Evolutionary conservation across 495 filamentous ascomycete genomes (phyloP), one percentile per base, ranked within the genome.

Genomic region (Filosporella fistucella): DNA sequence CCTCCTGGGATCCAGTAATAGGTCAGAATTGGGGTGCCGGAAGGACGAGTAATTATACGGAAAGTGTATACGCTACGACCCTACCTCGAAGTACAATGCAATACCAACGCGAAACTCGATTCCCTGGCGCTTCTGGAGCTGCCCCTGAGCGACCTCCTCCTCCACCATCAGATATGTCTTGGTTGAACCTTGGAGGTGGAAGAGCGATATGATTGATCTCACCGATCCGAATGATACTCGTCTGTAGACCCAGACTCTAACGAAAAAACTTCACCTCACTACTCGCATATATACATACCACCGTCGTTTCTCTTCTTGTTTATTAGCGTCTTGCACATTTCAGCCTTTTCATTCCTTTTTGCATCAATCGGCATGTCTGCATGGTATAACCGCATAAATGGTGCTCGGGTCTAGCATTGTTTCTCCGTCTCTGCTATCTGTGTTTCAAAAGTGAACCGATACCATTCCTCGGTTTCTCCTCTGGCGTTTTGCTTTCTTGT

Each of bases 111-210:
- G 20, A 34, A 70, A 26, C 26, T 3, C n/a, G 9, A 9, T 38
- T 38, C 35, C 35, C 18, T 16, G 35, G 16, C 35, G 35, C 35
- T 21, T 38, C 35, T 3, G 35, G 17, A 22, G 23, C 18, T 61
- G 68, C 66, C 67, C 37, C 63, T 68, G 26, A 73, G 72, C 61
- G 66, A 11, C 69, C 68, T 17, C 49, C 59, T 17, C 54, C 61
- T 14, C 60, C 60, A 41, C 62, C 66, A 14, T 66, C 70, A 21
- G 85, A 89, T 62, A 85, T 89, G 79, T 87, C 84, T 65, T 89
- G 85, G 85, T 64, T 89, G 30, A 88, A 88, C 60, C 63, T 89
- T 11, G 56, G 56, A 20, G 47, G 42, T 29, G 24, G 49, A 12
- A 41, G 39, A 6, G 45, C 28, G 23, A 40, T 51, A 45, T 56